Conservation (phyloP, 768 basidiomycete species). For the Pisolithus marmoratus region DNA sequence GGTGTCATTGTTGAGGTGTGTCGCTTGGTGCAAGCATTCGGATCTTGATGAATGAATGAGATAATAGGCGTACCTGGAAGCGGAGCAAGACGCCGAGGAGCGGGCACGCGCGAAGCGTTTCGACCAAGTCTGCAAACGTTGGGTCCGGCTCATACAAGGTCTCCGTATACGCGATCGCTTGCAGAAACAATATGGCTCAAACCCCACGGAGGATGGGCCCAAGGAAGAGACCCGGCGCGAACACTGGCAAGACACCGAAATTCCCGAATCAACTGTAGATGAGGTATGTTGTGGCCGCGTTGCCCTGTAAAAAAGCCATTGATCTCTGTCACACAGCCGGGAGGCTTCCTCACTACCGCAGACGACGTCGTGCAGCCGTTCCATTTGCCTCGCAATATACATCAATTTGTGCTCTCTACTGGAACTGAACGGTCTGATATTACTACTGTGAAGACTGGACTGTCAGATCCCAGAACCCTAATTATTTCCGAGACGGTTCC, state of each 20-base stretch:
- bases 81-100: slow-evolving; percentile 71
- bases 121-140: slow-evolving; percentile 79
- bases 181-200: slow-evolving; percentile 63
- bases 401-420: slow-evolving; percentile 12
- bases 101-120: slow-evolving; percentile 70
- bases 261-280: slow-evolving; percentile 16
- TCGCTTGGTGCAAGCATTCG: slow-evolving; percentile 3
- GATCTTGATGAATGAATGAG: slow-evolving; percentile 1
- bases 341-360: slow-evolving; percentile 62
- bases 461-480: slow-evolving; percentile 2
- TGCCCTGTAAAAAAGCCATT: slow-evolving; percentile 6
- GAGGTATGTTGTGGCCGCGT: slow-evolving; percentile 15
- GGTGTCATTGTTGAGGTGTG: slow-evolving; percentile 66
- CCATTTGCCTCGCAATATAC: slow-evolving; percentile 57
- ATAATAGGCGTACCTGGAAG: slow-evolving; percentile 77
- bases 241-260: slow-evolving; percentile 7
- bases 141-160: slow-evolving; percentile 84
- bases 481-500: not conserved
- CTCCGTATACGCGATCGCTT: slow-evolving; percentile 80
- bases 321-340: slow-evolving; percentile 28
- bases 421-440: slow-evolving; percentile 30
- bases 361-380: slow-evolving; percentile 73
- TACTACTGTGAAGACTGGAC: slow-evolving; percentile 19
- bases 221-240: slow-evolving; percentile 6
- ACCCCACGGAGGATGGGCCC: not conserved